Evolutionary conservation across 805 yeast species (phyloP).

Genomic region (Zygoascus bituminiphila): DNA sequence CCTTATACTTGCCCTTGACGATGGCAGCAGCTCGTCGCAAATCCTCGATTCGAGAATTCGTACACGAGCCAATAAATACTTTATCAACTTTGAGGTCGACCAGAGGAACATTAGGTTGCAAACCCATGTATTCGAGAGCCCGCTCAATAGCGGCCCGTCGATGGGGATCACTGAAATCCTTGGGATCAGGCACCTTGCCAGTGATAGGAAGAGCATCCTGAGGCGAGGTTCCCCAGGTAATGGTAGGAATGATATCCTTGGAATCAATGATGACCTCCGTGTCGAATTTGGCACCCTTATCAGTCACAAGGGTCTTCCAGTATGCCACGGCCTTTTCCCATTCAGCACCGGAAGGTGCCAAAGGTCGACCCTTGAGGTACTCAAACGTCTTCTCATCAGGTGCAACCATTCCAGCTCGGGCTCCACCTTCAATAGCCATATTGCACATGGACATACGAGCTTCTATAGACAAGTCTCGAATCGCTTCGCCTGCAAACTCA

Average conservation of each 20-base stretch:
- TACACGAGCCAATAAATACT: constrained; percentile 96
- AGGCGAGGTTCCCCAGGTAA: constrained; percentile 99
- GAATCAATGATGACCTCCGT: constrained; percentile 74
- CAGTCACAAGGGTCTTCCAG: constrained; percentile 85
- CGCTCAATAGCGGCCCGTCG: constrained; percentile 80
- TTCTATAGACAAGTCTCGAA: constrained; percentile 84
- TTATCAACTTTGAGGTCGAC: constrained; percentile 74
- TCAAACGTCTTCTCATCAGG: constrained; percentile 88
- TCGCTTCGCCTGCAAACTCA: constrained; percentile 95
- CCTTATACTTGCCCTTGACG: constrained; percentile 82
- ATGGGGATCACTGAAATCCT: constrained; percentile 51
- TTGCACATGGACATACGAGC: constrained; percentile 99
- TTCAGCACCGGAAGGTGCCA: constrained; percentile 88
- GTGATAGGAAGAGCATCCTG: constrained; percentile 97
- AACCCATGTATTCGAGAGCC: constrained; percentile 88
- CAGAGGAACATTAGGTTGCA: constrained; percentile 73
- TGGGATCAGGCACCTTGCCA: constrained; percentile 85
- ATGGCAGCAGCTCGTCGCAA: constrained; percentile 91
- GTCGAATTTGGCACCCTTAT: constrained; percentile 86
- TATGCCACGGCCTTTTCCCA: constrained; percentile 91
- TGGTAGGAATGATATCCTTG: constrained; percentile 83
- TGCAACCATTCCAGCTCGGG: constrained; percentile 98
- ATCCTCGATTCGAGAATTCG: constrained; percentile 96
- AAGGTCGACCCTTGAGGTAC: constrained; percentile 86
- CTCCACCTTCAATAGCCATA: constrained; percentile 99